Conservation (phyloP, 345 rosid species). For the Eucalyptus sp. region DNA sequence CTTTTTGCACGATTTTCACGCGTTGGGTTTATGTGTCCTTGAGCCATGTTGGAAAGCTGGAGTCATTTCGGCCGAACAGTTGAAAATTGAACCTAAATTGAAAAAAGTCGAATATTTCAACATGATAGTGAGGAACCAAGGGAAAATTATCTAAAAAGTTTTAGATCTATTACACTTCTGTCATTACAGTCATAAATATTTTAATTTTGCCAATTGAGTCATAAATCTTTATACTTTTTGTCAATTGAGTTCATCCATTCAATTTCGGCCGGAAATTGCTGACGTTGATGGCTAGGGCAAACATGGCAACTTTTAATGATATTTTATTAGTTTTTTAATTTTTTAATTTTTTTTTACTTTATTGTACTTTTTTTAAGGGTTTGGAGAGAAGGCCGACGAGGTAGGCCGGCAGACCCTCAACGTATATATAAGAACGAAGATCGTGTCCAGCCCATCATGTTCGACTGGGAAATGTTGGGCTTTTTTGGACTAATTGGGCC, state of each 20-base stretch:
- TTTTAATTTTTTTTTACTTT: no score
- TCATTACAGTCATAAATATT: fast-evolving
- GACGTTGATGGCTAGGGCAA: fast-evolving
- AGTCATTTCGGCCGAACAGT: fast-evolving
- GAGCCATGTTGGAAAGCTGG: neutral
- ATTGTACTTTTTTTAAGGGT: no score
- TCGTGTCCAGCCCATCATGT: neutral
- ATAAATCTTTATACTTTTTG: fast-evolving
- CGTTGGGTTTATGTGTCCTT: neutral
- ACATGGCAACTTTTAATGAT: no score
- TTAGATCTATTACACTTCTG: fast-evolving
- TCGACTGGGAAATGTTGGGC: neutral
- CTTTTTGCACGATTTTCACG: neutral
- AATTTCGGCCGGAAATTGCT: fast-evolving
- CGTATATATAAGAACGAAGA: neutral
- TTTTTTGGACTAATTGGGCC: neutral
- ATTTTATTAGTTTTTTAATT: no score
- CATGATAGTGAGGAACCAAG: fast-evolving
- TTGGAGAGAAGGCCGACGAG: no score
- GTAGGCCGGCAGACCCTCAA: no score
- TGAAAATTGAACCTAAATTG: neutral
- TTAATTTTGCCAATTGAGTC: no score
- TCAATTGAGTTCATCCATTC: fast-evolving
- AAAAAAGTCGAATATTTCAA: no score
- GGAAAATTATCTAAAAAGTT: no score